These are phyloP conservation scores for Podospora pseudopauciseta DNA, from an alignment of 495 filamentous ascomycete genomes.

Conservation along the genomic window DNA sequence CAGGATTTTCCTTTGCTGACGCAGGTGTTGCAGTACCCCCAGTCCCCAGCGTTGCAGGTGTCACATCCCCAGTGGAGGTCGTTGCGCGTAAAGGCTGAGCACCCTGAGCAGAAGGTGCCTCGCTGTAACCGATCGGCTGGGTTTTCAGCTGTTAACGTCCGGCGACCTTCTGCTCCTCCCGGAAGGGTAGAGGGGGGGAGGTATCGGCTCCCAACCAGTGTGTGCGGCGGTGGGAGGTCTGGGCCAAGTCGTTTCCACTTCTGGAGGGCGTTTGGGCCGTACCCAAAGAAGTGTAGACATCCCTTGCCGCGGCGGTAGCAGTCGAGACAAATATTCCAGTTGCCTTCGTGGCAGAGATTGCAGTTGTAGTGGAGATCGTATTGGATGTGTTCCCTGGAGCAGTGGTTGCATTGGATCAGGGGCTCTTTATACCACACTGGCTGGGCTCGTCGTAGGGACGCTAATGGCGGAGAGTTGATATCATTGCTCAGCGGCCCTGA, in stretches of 20 bases:
- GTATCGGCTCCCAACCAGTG: conserved; percentile 65
- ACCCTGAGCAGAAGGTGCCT: conserved; percentile 79
- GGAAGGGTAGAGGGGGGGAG: conserved; percentile 46
- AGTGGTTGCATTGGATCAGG: conserved; percentile 65
- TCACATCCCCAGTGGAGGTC: conserved; percentile 81
- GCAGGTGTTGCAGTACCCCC: conserved; percentile 84
- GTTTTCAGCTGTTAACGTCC: conserved; percentile 58
- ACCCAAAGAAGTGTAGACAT: conserved; percentile 76
- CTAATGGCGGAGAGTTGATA: conserved; percentile 18
- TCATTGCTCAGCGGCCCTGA: conserved; percentile 21
- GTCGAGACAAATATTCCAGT: conserved; percentile 70
- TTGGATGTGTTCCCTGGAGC: conserved; percentile 63
- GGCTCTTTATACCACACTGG: conserved; percentile 62
- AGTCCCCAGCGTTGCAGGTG: conserved; percentile 81
- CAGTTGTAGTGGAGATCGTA: conserved; percentile 82
- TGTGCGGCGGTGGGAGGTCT: conserved; percentile 55
- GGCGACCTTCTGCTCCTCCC: conserved; percentile 47
- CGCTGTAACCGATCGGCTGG: conserved; percentile 63
- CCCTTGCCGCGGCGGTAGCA: conserved; percentile 74
- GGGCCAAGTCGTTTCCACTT: conserved; percentile 44
- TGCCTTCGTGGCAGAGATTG: conserved; percentile 59
- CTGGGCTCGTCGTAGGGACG: conserved; percentile 27
- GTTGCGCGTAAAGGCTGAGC: conserved; percentile 60
- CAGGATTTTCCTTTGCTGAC: conserved; percentile 74
- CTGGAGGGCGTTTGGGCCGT: conserved; percentile 58